phyloP scores from a whole-genome alignment of 2,329 filamentous ascomycete genomes.

The Fonsecaea multimorphosa region DNA sequence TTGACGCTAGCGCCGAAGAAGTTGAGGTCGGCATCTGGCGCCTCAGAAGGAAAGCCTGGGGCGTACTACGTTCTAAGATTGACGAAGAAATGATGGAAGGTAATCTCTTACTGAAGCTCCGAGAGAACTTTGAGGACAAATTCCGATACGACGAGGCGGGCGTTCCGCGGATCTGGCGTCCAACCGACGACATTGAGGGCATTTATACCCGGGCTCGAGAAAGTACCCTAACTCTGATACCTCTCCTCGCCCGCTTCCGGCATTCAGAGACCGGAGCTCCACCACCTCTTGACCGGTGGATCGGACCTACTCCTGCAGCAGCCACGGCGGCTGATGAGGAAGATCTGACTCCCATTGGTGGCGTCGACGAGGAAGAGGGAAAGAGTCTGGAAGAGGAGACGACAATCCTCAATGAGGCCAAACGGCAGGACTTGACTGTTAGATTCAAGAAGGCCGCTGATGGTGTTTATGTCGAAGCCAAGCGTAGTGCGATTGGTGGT shows the following conservation, averaged over 20 bases:
- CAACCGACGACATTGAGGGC: conserved; percentile 95
- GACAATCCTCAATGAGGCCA: conserved; percentile 87
- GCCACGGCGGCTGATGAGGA: conserved; percentile 86
- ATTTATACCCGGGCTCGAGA: conserved; percentile 91
- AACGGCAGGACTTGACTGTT: conserved; percentile 87
- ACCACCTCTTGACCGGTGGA: conserved; percentile 83
- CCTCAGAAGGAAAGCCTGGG: conserved; percentile 91
- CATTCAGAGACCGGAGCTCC: conserved; percentile 72
- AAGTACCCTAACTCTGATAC: conserved; percentile 88
- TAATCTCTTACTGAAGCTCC: conserved; percentile 90
- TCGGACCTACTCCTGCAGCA: conserved; percentile 76
- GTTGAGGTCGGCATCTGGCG: conserved; percentile 93
- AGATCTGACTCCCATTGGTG: conserved; percentile 85
- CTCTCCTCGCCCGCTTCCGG: conserved; percentile 83
- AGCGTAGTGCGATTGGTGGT: conserved; percentile 92
- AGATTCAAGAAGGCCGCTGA: conserved; percentile 99
- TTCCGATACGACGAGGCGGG: conserved; percentile 97
- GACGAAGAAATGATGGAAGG: conserved; percentile 99
- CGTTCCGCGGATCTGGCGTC: conserved; percentile 94
- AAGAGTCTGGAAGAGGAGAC: conserved; percentile 96
- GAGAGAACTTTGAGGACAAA: conserved; percentile 99
- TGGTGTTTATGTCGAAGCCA: conserved; percentile 96
- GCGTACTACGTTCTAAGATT: conserved; percentile 83
- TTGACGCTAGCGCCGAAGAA: conserved; percentile 89
- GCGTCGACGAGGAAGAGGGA: conserved; percentile 91